Percentiles rank a stretch among this genome's conserved stretches.
phyloP scores from a whole-genome alignment of 441 rosid species.

The Cnidoscolus chayamansa region DNA sequence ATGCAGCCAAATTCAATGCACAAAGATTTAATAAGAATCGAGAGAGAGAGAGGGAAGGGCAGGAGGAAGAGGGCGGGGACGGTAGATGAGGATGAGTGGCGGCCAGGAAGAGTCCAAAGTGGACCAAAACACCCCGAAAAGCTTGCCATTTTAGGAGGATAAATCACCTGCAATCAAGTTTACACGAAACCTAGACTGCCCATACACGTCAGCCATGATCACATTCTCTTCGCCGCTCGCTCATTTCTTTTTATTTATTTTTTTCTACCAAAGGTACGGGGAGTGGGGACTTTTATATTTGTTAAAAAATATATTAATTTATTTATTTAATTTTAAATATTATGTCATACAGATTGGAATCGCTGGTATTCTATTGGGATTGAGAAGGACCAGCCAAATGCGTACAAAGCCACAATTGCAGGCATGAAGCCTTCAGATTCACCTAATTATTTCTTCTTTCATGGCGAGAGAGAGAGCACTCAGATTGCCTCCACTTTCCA shows the following conservation, averaged over 20 bases:
- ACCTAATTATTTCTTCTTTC: conserved; percentile 52
- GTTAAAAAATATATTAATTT: too few relatives aligned
- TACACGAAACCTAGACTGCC: not conserved
- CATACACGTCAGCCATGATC: not conserved
- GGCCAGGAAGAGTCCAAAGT: not conserved
- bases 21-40: not conserved
- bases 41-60: not conserved
- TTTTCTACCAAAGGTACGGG: too few relatives aligned
- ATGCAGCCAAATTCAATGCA: conserved; percentile 14
- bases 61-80: too few relatives aligned
- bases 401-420: not conserved
- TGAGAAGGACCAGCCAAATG: conserved; percentile 2
- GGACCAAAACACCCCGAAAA: not conserved
- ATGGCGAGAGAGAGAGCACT: conserved; percentile 52
- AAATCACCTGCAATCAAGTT: conserved; percentile 8
- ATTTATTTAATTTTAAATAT: too few relatives aligned
- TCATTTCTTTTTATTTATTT: too few relatives aligned
- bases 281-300: too few relatives aligned
- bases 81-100: not conserved
- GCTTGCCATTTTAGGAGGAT: conserved; percentile 7
- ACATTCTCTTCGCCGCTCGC: not conserved
- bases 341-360: too few relatives aligned
- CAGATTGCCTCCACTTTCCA: conserved; percentile 52
- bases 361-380: not conserved
- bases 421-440: conserved; percentile 7